Evolutionary conservation across 805 yeast genomes (phyloP), one percentile per base, ranked within the genome.

Genomic region (Yarrowia divulgata): DNA sequence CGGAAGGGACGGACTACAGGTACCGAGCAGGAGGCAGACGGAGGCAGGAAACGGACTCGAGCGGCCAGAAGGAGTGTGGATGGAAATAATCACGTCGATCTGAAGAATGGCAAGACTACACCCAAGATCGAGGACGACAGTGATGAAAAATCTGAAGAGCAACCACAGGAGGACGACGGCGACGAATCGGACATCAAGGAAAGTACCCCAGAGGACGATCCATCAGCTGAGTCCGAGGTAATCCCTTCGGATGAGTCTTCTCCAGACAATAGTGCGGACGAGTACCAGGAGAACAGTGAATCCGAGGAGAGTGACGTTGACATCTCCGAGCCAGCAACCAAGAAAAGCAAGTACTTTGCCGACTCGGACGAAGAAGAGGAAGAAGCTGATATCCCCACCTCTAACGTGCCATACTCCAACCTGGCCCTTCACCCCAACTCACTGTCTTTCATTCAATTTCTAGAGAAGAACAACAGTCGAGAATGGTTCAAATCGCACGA

Each of bases 401-500:
- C 66, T 1, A 12, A 18, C n/a, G 19, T 34, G 4, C 66, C 66
- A 1, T 60, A 60, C 66, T 39, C 52, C 14, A 40, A 63, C 23
- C 37, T 37, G 45, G 52, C 57, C n/a, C 57, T 63, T 2, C 68
- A 63, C 19, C 68, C 68, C 7, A 48, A 48, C 45, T 48, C 68
- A 2, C 48, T 63, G 12, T 18, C 57, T 8, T 63, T 63, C 18
- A 48, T 63, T 12, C 57, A 48, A 14, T 18, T 40, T 4, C 57
- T 63, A 7, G 57, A 63, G 9, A 40, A 48, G 39, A 63, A 63
- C 46, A 63, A 63, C 23, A 49, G 7, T 14, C 35, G 68, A 14
- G 68, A 63, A 13, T 63, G 68, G 68, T 63, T 63, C 68, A 63
- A 48, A 29, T n/a, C 45, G 0, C 55, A 63, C 9, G 68, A 63